Percentiles rank a stretch among this genome's conserved stretches.
phyloP scores from a whole-genome alignment of 1,139 yeast genomes.

The Geotrichum fermentans region DNA sequence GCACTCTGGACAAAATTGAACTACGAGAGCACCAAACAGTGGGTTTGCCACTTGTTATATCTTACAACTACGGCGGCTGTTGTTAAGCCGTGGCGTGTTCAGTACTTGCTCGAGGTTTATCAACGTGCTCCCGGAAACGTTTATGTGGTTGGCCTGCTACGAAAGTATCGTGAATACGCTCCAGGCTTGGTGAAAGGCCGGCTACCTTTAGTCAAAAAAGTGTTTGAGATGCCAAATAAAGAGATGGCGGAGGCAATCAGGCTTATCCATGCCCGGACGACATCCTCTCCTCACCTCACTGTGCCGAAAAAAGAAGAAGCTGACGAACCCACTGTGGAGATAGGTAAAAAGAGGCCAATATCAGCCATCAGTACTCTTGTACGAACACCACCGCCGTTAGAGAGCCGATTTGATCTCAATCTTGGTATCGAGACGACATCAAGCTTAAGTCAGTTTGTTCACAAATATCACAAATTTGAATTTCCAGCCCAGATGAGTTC shows the following conservation, averaged over 20 bases:
- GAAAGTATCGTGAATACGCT: conserved; percentile 32
- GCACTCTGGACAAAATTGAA: conserved; percentile 44
- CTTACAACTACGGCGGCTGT: conserved; percentile 36
- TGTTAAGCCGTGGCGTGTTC: conserved; percentile 41
- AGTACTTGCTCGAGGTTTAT: conserved; percentile 36
- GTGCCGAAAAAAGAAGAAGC: not conserved
- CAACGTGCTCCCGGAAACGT: conserved; percentile 36
- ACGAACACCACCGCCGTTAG: conserved; percentile 25
- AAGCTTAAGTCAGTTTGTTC: conserved; percentile 24
- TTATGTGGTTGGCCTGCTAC: conserved; percentile 34
- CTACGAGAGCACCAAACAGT: conserved; percentile 43
- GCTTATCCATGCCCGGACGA: not conserved
- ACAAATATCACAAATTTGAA: conserved; percentile 25
- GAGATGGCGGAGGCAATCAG: conserved; percentile 16
- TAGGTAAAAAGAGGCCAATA: conserved; percentile 7
- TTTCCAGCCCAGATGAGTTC: conserved; percentile 31
- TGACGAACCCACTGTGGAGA: not conserved
- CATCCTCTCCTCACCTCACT: not conserved
- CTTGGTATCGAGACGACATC: conserved; percentile 25
- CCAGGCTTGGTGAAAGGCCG: conserved; percentile 31
- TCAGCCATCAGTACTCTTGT: conserved; percentile 22
- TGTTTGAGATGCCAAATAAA: conserved; percentile 34
- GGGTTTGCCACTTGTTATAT: conserved; percentile 43
- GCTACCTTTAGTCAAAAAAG: conserved; percentile 28
- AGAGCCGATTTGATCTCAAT: conserved; percentile 9